Evolutionary conservation across 2,329 filamentous ascomycete genomes (phyloP).

Genomic region (Colletotrichum higginsianum): DNA sequence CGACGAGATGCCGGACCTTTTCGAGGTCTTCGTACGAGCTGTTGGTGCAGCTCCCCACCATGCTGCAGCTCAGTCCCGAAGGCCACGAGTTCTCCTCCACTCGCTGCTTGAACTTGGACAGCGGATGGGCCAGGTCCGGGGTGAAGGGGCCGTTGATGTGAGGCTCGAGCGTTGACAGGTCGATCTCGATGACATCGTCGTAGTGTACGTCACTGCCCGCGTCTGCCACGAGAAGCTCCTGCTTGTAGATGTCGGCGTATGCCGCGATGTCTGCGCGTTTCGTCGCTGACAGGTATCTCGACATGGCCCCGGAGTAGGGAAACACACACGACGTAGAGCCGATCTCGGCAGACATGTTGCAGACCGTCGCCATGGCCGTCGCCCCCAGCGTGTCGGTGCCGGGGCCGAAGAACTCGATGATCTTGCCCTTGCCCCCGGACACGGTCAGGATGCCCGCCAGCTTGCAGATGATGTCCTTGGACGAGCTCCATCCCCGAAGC

Average conservation of each 20-base stretch:
- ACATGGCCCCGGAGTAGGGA: conserved; percentile 52
- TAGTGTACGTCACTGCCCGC: conserved; percentile 50
- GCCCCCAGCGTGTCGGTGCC: conserved; percentile 50
- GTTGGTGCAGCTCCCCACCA: conserved; percentile 55
- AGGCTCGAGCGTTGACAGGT: conserved; percentile 52
- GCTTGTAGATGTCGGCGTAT: conserved; percentile 46
- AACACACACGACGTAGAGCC: conserved; percentile 56
- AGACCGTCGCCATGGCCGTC: conserved; percentile 55
- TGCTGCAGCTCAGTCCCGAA: conserved; percentile 47
- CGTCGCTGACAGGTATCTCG: conserved; percentile 50
- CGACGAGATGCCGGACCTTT: conserved; percentile 48
- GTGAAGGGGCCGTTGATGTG: conserved; percentile 55
- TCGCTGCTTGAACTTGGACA: conserved; percentile 49
- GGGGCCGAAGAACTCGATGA: conserved; percentile 55
- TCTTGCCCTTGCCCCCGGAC: conserved; percentile 52
- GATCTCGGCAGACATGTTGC: conserved; percentile 56
- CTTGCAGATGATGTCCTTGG: conserved; percentile 56
- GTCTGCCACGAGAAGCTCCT: conserved; percentile 48
- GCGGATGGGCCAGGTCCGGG: conserved; percentile 51
- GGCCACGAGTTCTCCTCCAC: conserved; percentile 50
- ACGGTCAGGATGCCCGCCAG: conserved; percentile 53
- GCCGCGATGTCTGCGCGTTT: conserved; percentile 47
- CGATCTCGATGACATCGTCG: conserved; percentile 53
- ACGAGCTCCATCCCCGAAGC: conserved; percentile 51
- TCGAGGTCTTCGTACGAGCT: conserved; percentile 55